Evolutionary conservation across 2,329 filamentous ascomycete species (phyloP).

Genomic region (Aurifilum marmelostoma): DNA sequence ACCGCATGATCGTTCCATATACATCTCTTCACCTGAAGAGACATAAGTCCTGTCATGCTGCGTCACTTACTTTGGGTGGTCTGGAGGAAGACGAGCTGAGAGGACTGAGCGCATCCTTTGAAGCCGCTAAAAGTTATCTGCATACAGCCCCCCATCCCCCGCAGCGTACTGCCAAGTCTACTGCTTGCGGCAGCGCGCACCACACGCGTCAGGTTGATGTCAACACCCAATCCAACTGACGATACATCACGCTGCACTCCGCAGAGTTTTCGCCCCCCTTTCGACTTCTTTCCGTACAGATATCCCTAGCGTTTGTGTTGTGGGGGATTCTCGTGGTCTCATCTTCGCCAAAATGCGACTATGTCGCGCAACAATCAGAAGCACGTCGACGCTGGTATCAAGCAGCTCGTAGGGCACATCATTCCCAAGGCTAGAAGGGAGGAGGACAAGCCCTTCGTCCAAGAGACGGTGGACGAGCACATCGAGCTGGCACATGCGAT

Average conservation of each 20-base stretch:
- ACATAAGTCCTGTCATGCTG: not conserved
- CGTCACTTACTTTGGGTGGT: not conserved
- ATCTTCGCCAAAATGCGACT: slow-evolving; percentile 49
- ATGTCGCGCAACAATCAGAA: slow-evolving; percentile 61
- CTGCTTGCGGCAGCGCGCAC: slow-evolving; percentile 1
- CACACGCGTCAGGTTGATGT: slow-evolving; percentile 11
- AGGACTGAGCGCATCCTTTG: slow-evolving; percentile 7
- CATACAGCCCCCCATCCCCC: not conserved
- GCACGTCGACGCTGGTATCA: slow-evolving; percentile 78
- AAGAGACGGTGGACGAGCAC: slow-evolving; percentile 69
- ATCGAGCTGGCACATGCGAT: slow-evolving; percentile 56
- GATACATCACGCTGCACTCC: slow-evolving; percentile 1
- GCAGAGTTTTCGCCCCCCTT: not conserved
- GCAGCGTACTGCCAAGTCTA: not conserved
- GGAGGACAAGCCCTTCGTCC: slow-evolving; percentile 68
- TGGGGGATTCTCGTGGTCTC: not conserved
- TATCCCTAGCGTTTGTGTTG: not conserved
- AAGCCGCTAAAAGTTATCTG: not conserved
- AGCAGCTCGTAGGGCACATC: slow-evolving; percentile 75
- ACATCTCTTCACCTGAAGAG: not conserved
- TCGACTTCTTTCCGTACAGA: not conserved
- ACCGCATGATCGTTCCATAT: not conserved
- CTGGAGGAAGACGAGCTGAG: not conserved
- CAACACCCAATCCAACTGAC: not conserved
- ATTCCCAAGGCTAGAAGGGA: slow-evolving; percentile 56